A percentile compares a stretch with the other conserved stretches of the same genome.
phyloP scores from a whole-genome alignment of 371 early-diverging fungal genomes.

The Mucor lusitanicus region DNA sequence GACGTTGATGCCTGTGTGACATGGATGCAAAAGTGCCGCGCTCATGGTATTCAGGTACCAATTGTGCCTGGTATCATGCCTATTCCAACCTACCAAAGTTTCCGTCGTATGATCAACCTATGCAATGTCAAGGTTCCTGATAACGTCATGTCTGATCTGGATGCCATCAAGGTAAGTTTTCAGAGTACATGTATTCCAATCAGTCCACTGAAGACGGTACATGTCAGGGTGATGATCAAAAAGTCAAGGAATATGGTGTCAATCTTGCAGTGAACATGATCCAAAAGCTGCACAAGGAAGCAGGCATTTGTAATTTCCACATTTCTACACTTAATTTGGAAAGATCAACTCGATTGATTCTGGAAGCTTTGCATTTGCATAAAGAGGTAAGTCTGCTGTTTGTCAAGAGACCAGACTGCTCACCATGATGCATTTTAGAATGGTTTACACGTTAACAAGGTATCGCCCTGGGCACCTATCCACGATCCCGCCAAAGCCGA shows the following conservation, averaged over 20 bases:
- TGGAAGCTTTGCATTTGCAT: constrained; percentile 60
- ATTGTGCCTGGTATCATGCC: constrained; percentile 96
- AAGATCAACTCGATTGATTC: constrained; percentile 79
- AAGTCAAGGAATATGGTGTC: constrained; percentile 92
- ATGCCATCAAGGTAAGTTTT: constrained; percentile 69
- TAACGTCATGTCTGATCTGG: constrained; percentile 65
- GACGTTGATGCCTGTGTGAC: constrained; percentile 72
- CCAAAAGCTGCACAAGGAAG: constrained; percentile 50
- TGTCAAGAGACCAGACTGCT: neutral
- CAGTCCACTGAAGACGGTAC: neutral
- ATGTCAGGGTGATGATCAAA: constrained; percentile 77
- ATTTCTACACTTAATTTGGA: constrained; percentile 91
- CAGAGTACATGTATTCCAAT: neutral
- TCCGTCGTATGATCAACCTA: constrained; percentile 84
- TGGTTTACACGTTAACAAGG: neutral
- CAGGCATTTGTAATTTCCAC: constrained; percentile 68
- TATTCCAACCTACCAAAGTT: constrained; percentile 89
- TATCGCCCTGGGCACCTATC: constrained; percentile 25
- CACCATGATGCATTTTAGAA: neutral
- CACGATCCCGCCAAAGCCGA: constrained; percentile 47
- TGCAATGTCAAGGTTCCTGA: constrained; percentile 83
- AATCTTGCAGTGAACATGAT: constrained; percentile 75
- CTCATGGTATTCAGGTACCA: constrained; percentile 75
- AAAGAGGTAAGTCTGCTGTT: neutral
- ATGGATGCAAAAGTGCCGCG: constrained; percentile 79